These are phyloP conservation scores for Colletotrichum karsti DNA, from an alignment of 2,329 filamentous ascomycete species.

Conservation along the genomic window DNA sequence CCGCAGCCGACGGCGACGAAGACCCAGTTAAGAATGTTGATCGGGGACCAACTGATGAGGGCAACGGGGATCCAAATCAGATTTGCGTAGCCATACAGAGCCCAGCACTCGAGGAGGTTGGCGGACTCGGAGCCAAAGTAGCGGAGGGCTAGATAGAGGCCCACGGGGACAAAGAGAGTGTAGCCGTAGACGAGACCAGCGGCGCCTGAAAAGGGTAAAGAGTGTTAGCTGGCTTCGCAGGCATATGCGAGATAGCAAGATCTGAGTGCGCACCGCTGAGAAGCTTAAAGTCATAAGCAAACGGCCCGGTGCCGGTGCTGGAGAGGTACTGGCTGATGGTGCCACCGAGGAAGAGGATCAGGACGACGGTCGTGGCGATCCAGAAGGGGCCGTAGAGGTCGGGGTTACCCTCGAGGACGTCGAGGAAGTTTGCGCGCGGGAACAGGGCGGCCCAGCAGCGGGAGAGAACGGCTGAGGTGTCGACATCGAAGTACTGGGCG, in stretches of 20 bases:
- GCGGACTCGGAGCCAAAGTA: constrained; percentile 97
- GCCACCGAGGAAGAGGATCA: constrained; percentile 94
- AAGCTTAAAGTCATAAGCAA: constrained; percentile 91
- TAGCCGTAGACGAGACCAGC: constrained; percentile 96
- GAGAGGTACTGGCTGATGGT: constrained; percentile 93
- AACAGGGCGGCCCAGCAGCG: constrained; percentile 91
- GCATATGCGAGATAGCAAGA: neutral
- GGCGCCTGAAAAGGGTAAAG: constrained; percentile 61
- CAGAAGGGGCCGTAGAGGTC: constrained; percentile 97
- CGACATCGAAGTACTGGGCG: constrained; percentile 97
- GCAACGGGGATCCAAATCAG: constrained; percentile 97
- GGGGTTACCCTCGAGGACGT: constrained; percentile 95
- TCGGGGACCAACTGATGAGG: constrained; percentile 86
- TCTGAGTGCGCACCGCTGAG: constrained; percentile 70
- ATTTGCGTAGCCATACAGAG: constrained; percentile 95
- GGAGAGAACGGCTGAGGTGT: constrained; percentile 87
- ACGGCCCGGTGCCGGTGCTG: constrained; percentile 72
- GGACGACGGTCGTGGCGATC: constrained; percentile 97
- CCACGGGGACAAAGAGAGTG: constrained; percentile 85
- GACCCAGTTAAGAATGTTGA: constrained; percentile 89
- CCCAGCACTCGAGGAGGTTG: constrained; percentile 94
- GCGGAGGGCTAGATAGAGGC: constrained; percentile 85
- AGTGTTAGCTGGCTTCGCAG: neutral
- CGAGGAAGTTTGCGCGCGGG: constrained; percentile 93
- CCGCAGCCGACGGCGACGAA: constrained; percentile 90